Evolutionary conservation across 768 basidiomycete genomes (phyloP), one percentile per base, ranked within the genome.

Genomic region (Hydnomerulius pinastri): DNA sequence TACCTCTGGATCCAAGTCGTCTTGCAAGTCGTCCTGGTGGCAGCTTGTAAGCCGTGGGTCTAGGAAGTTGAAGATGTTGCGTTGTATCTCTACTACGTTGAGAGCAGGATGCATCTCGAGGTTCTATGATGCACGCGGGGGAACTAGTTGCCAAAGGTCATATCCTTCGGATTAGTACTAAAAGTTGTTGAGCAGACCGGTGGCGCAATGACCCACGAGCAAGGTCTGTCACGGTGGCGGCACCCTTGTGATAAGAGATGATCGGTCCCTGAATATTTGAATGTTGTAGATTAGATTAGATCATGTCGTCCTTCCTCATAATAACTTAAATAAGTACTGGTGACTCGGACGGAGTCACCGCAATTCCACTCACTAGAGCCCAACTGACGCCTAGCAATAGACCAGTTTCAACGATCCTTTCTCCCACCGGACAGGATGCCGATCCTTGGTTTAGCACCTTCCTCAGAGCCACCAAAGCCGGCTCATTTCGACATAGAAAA

Each of bases 401-500:
- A 5, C 11, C 13, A 40, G 5, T 4, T 40, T 25, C 39, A 9
- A 39, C 21, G 15, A 20, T 20, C 23, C 18, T 6, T 13, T 30
- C 42, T 2, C 30, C 42, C 15, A n/a, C 17, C n/a, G n/a, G n/a
- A n/a, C 44, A 7, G 15, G 28, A 88, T 88, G 86, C 68, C 82
- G 4, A 87, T 89, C 66, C 79, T 74, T 53, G 87, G 86, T 30
- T 76, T 89, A 11, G 59, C 74, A 25, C 69, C 76, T 0, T 74
- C 79, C 8, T 56, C 62, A 1, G 57, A 63, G 13, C 71, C 78
- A 8, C 60, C 71, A 15, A 75, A 78, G 30, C 92, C 95, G 1
- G 67, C 82, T 2, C 95, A 97, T 70, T 98, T 97, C 63, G 75
- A 83, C 60, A 85, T 98, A 50, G 85, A 90, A 70, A 69, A 73